phyloP scores from a whole-genome alignment of 2,329 filamentous ascomycete species.

The Xenosphaeropsis pyriputrescens region DNA sequence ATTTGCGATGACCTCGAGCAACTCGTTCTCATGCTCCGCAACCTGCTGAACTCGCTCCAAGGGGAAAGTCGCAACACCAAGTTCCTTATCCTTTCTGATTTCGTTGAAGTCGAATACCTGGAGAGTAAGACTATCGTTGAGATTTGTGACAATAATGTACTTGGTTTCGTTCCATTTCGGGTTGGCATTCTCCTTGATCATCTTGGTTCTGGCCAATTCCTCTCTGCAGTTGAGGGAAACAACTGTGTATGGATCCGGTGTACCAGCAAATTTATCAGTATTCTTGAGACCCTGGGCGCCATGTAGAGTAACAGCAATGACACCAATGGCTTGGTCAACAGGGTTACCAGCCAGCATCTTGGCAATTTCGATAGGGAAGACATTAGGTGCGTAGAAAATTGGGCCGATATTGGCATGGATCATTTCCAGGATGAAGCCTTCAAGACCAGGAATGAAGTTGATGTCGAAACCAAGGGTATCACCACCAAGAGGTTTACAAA shows the following conservation, averaged over 20 bases:
- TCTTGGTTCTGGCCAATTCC: conserved; percentile 79
- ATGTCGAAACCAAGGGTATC: conserved; percentile 96
- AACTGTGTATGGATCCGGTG: conserved; percentile 77
- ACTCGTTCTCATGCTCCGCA: conserved; percentile 67
- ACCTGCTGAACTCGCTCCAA: conserved; percentile 71
- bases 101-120: conserved; percentile 89
- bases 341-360: conserved; percentile 94
- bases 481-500: conserved; percentile 92
- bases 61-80: conserved; percentile 74
- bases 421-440: conserved; percentile 87
- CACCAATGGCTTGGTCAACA: conserved; percentile 90
- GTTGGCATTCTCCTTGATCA: conserved; percentile 67
- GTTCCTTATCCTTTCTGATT: conserved; percentile 88
- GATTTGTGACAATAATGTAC: conserved; percentile 85
- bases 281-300: conserved; percentile 90
- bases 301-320: conserved; percentile 82
- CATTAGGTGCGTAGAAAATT: conserved; percentile 97
- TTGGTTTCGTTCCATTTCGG: conserved; percentile 95
- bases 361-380: conserved; percentile 95
- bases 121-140: conserved; percentile 76
- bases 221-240: conserved; percentile 74
- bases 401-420: conserved; percentile 87
- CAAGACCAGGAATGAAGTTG: conserved; percentile 93
- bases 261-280: conserved; percentile 81
- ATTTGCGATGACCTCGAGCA: conserved; percentile 69